Evolutionary conservation across 139 green algal species (phyloP).

Genomic region (Auxenochlorella protothecoides): DNA sequence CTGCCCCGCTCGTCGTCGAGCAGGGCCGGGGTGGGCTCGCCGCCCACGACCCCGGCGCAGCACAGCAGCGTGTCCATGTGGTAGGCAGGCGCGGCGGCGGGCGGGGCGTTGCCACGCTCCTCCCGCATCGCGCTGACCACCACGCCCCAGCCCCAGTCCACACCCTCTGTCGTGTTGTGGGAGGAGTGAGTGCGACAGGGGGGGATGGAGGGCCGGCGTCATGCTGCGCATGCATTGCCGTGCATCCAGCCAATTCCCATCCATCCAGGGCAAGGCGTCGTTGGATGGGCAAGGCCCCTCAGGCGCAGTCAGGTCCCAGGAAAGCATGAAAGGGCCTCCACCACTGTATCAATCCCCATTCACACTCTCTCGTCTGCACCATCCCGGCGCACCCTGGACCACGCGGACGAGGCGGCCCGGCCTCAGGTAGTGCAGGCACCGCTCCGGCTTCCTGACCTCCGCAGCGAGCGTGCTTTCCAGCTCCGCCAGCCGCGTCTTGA

Average conservation of each 20-base stretch:
- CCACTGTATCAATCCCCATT: no score
- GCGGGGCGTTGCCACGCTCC: neutral
- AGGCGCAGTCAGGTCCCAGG: no score
- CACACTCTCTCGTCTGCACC: no score
- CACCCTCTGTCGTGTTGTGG: neutral
- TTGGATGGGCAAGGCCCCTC: no score
- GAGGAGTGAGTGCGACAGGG: no score
- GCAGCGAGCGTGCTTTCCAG: slow-evolving; percentile 19
- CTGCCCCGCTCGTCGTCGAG: slow-evolving; percentile 17
- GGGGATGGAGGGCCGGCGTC: no score
- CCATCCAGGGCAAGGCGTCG: no score
- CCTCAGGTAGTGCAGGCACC: slow-evolving; percentile 63
- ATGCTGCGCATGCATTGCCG: no score
- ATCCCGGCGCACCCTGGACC: slow-evolving; percentile 2
- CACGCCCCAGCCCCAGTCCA: slow-evolving; percentile 79
- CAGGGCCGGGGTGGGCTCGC: neutral
- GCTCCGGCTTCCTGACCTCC: slow-evolving; percentile 33
- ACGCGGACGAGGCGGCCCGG: slow-evolving; percentile 64
- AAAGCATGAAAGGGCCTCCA: no score
- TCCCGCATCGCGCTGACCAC: slow-evolving; percentile 42
- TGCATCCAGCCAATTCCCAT: no score
- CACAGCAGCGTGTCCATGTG: slow-evolving; percentile 53
- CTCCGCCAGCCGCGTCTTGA: slow-evolving; percentile 19
- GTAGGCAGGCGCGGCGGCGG: slow-evolving; percentile 32
- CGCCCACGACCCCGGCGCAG: slow-evolving; percentile 3